A percentile compares a stretch with the other conserved stretches of the same genome.
These are phyloP conservation scores for Mortierella sp. DNA, from an alignment of 371 early-diverging fungal genomes.

Conservation along the genomic window DNA sequence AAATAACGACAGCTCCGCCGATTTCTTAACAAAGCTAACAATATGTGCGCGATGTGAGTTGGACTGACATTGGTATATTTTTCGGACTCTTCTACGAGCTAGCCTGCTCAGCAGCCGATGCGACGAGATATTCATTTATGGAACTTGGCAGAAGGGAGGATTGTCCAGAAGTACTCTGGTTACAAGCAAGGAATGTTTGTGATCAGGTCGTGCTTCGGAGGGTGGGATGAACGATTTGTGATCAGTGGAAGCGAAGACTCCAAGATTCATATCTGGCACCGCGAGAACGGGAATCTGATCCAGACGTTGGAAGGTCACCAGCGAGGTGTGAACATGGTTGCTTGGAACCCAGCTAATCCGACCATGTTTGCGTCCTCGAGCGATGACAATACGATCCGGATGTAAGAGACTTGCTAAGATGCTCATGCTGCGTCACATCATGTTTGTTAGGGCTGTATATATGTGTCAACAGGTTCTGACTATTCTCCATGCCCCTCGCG, in stretches of 20 bases:
- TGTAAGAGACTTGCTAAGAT: slow-evolving; percentile 67
- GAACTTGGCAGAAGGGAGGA: slow-evolving; percentile 76
- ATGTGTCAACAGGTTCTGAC: too few species aligned
- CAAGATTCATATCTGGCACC: slow-evolving; percentile 91
- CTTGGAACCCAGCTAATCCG: slow-evolving; percentile 80
- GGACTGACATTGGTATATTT: background rate
- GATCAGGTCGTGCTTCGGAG: slow-evolving; percentile 94
- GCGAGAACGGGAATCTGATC: slow-evolving; percentile 79
- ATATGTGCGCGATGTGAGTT: background rate
- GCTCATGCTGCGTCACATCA: too few species aligned
- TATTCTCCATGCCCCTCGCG: background rate
- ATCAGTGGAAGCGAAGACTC: slow-evolving; percentile 93
- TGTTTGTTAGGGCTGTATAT: too few species aligned
- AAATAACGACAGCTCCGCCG: background rate
- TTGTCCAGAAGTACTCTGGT: slow-evolving; percentile 83
- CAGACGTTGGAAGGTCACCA: slow-evolving; percentile 86
- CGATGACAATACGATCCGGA: slow-evolving; percentile 93
- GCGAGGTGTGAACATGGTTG: slow-evolving; percentile 86
- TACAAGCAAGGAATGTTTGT: slow-evolving; percentile 89
- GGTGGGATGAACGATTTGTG: slow-evolving; percentile 83
- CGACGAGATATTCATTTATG: slow-evolving; percentile 85
- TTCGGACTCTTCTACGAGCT: background rate
- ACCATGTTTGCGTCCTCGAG: slow-evolving; percentile 91
- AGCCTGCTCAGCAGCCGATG: slow-evolving; percentile 30
- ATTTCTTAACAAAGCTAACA: background rate